phyloP scores from a whole-genome alignment of 1,139 yeast species.

The Pichia sp. region DNA sequence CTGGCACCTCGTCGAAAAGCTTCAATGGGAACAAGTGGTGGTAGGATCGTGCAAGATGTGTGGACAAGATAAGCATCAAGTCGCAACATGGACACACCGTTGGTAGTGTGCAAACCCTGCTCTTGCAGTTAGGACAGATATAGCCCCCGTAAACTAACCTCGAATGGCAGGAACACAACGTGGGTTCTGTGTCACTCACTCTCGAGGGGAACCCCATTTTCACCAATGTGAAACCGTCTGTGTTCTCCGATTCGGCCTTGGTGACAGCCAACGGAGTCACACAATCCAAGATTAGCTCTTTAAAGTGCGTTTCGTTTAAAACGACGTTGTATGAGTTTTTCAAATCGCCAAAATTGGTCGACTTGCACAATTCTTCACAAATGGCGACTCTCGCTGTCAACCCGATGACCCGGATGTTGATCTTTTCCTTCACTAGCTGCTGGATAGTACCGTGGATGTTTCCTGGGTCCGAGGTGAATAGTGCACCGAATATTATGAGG shows the following conservation, averaged over 20 bases:
- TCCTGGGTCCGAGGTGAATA: conserved; percentile 91
- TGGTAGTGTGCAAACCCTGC: conserved; percentile 84
- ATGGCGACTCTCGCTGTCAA: conserved; percentile 92
- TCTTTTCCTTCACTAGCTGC: conserved; percentile 65
- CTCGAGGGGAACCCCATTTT: conserved; percentile 94
- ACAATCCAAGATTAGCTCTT: conserved; percentile 78
- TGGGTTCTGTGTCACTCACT: conserved; percentile 58
- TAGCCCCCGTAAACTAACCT: conserved; percentile 65
- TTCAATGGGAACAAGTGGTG: conserved; percentile 88
- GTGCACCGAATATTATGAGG: conserved; percentile 79
- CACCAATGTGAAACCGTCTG: conserved; percentile 69
- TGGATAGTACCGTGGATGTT: conserved; percentile 83
- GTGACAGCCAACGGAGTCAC: conserved; percentile 86
- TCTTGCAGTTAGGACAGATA: conserved; percentile 83
- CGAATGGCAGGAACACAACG: conserved; percentile 83
- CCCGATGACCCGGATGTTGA: conserved; percentile 85
- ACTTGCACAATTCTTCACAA: conserved; percentile 76
- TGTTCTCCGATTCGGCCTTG: conserved; percentile 36
- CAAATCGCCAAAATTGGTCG: conserved; percentile 69
- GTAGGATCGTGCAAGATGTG: conserved; percentile 91
- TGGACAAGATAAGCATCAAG: conserved; percentile 80
- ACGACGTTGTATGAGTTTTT: conserved; percentile 68
- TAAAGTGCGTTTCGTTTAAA: conserved; percentile 81
- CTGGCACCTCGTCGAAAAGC: conserved; percentile 67
- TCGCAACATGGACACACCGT: conserved; percentile 92